Percentiles rank a stretch among this genome's conserved stretches.
Evolutionary conservation across 1,139 yeast genomes (phyloP).

Genomic region (Geotrichum citri-aurantii): DNA sequence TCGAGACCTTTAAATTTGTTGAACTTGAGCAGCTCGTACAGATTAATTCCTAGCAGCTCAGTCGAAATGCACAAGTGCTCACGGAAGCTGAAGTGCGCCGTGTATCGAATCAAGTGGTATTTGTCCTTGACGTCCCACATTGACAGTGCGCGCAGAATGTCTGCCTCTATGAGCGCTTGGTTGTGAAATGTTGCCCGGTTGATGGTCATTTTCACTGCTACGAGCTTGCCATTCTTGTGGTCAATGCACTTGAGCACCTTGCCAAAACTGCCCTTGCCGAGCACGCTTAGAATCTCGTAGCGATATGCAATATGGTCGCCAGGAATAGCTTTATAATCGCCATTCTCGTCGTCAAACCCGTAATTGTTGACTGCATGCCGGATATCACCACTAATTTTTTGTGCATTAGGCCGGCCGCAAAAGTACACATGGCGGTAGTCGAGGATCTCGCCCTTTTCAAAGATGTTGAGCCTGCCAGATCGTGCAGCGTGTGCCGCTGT

Average conservation of each 20-base stretch:
- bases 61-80: slow-evolving; percentile 80
- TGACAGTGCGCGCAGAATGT: slow-evolving; percentile 50
- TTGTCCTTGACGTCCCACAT: slow-evolving; percentile 40
- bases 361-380: slow-evolving; percentile 42
- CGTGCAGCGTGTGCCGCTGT: slow-evolving; percentile 5
- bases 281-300: slow-evolving; percentile 51
- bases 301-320: slow-evolving; percentile 75
- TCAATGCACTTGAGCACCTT: slow-evolving; percentile 67
- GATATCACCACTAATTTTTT: slow-evolving; percentile 40
- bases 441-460: slow-evolving; percentile 50
- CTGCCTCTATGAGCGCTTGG: slow-evolving; percentile 76
- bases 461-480: slow-evolving; percentile 34
- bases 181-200: slow-evolving; percentile 68
- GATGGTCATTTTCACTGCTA: slow-evolving; percentile 73
- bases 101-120: slow-evolving; percentile 48
- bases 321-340: slow-evolving; percentile 51
- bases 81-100: slow-evolving; percentile 71
- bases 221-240: slow-evolving; percentile 51
- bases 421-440: slow-evolving; percentile 40
- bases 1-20: slow-evolving; percentile 59
- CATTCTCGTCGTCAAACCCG: slow-evolving; percentile 68
- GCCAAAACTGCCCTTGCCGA: slow-evolving; percentile 86
- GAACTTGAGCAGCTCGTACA: slow-evolving; percentile 60
- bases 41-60: slow-evolving; percentile 62
- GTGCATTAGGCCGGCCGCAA: slow-evolving; percentile 33